Conservation (phyloP, 495 filamentous ascomycete species). For the Hyaloscypha finlandica region DNA sequence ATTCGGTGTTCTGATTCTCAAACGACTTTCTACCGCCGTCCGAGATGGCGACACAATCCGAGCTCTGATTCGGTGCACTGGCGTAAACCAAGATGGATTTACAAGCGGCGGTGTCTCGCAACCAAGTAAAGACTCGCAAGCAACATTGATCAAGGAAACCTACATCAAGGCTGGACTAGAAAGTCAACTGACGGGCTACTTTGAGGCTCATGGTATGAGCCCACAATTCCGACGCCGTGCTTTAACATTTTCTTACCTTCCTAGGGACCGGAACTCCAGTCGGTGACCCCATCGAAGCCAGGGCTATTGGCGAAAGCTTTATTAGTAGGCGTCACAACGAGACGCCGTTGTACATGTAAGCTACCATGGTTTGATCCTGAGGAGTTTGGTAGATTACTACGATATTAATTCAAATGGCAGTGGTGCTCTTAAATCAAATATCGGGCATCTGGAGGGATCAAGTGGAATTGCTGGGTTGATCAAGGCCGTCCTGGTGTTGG, state of each 20-base stretch:
- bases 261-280: conserved; percentile 45
- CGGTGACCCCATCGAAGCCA: conserved; percentile 48
- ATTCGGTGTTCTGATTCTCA: conserved; percentile 58
- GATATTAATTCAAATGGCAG: too few relatives aligned
- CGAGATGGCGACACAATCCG: conserved; percentile 59
- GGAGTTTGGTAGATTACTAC: too few relatives aligned
- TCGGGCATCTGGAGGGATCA: conserved; percentile 60
- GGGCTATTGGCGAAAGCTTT: conserved; percentile 12
- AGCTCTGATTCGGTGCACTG: conserved; percentile 60
- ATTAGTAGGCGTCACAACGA: background rate
- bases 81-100: conserved; percentile 61
- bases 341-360: conserved; percentile 39
- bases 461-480: conserved; percentile 59
- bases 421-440: conserved; percentile 59
- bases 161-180: conserved; percentile 51
- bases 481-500: conserved; percentile 57
- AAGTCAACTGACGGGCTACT: conserved; percentile 36
- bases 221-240: conserved; percentile 3
- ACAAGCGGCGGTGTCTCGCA: conserved; percentile 58
- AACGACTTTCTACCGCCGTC: conserved; percentile 60
- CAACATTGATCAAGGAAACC: conserved; percentile 49
- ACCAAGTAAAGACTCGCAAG: conserved; percentile 58
- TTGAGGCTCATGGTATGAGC: conserved; percentile 45
- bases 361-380: too few relatives aligned
- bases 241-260: background rate